Conservation (phyloP, 2,329 filamentous ascomycete genomes). For the Diaporthe nobilis region DNA sequence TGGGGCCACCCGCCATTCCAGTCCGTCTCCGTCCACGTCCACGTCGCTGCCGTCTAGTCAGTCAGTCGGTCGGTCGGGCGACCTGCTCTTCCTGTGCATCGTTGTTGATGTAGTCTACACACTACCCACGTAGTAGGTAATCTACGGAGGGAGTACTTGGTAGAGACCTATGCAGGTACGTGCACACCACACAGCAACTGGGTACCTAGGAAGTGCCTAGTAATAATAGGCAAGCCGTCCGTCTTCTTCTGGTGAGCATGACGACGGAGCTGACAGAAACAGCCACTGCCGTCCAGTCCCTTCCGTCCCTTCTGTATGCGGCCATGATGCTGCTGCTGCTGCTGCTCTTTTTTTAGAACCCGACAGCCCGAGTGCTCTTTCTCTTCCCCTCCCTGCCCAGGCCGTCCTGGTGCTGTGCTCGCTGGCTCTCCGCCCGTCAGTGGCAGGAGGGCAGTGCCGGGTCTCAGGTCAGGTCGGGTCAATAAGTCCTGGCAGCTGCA, state of each 20-base stretch:
- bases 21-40: slow-evolving; percentile 21
- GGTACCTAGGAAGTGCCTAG: neutral
- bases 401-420: neutral
- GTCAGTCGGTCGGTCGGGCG: neutral
- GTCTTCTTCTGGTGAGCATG: neutral
- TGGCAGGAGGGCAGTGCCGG: slow-evolving; percentile 14
- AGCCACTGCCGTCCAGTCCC: slow-evolving; percentile 20
- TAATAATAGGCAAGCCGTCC: neutral
- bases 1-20: slow-evolving; percentile 30
- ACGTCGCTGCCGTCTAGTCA: slow-evolving; percentile 12
- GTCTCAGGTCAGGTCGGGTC: slow-evolving; percentile 22
- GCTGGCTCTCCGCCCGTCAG: neutral
- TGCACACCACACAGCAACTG: neutral
- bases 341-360: slow-evolving; percentile 34
- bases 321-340: neutral
- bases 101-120: neutral
- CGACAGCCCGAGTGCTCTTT: slow-evolving; percentile 11
- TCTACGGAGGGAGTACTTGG: neutral
- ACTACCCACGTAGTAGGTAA: neutral
- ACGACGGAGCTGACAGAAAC: slow-evolving; percentile 26
- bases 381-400: neutral
- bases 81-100: neutral
- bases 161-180: neutral
- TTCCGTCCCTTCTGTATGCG: slow-evolving; percentile 13
- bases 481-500: slow-evolving; percentile 12